Conservation (phyloP, 106 monocot species). For the Cymbidium sinense region DNA sequence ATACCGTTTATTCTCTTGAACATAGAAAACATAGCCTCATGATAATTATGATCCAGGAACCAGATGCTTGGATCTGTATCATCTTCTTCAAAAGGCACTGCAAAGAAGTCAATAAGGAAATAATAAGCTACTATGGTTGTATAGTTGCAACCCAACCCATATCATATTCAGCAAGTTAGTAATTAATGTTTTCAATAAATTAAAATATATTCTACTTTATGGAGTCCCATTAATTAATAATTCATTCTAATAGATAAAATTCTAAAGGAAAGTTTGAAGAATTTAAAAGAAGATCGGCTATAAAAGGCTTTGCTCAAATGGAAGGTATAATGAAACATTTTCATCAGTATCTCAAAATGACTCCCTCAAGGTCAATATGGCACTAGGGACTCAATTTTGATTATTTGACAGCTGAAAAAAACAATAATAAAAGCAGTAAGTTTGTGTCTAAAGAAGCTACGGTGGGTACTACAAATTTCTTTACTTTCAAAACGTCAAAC, state of each 20-base stretch:
- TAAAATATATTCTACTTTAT: not conserved
- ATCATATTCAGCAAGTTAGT: not conserved
- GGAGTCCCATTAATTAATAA: not conserved
- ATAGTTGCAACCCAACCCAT: not conserved
- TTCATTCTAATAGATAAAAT: not conserved
- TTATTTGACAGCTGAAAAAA: no score
- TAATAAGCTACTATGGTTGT: not conserved
- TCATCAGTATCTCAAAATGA: no score
- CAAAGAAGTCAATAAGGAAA: constrained; percentile 10
- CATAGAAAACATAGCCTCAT: constrained; percentile 97
- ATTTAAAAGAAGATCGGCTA: no score
- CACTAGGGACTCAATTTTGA: no score
- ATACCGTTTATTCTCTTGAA: constrained; percentile 97
- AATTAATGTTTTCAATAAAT: not conserved
- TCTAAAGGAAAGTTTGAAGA: no score
- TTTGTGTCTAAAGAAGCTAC: no score
- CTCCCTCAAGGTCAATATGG: no score
- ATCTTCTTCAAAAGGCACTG: constrained; percentile 99
- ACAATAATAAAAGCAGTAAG: no score
- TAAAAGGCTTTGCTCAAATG: no score
- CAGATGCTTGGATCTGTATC: constrained; percentile 96
- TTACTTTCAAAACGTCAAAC: no score
- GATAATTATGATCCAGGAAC: constrained; percentile 99
- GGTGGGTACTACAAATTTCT: no score
- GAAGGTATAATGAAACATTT: not conserved